Conservation (phyloP, 2,329 filamentous ascomycete species). For the Penicillium oxalicum region DNA sequence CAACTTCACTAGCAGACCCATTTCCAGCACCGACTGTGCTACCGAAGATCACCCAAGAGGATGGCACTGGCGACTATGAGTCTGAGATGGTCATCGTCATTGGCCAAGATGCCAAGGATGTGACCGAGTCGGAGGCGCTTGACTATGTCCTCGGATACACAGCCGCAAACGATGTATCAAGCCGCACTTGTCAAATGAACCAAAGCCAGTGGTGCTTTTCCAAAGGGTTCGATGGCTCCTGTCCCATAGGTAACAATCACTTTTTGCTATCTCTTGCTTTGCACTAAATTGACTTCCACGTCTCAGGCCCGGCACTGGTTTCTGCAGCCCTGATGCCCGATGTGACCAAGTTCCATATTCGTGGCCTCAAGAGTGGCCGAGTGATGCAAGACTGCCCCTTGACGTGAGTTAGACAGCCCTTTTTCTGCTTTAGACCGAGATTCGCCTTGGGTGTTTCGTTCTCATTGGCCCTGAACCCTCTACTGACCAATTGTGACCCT, state of each 20-base stretch:
- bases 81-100: slow-evolving; percentile 55
- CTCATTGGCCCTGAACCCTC: no score
- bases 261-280: not conserved
- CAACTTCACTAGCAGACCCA: slow-evolving; percentile 50
- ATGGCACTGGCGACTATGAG: slow-evolving; percentile 55
- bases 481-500: no score
- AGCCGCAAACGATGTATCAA: slow-evolving; percentile 58
- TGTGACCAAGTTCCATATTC: slow-evolving; percentile 29
- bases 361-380: slow-evolving; percentile 44
- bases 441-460: no score
- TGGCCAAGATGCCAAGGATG: slow-evolving; percentile 49
- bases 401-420: slow-evolving; percentile 26
- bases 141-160: slow-evolving; percentile 61
- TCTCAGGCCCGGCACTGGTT: slow-evolving; percentile 47
- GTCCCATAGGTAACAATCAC: slow-evolving; percentile 42
- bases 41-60: slow-evolving; percentile 48
- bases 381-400: slow-evolving; percentile 46
- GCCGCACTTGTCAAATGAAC: slow-evolving; percentile 51
- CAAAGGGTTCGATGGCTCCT: slow-evolving; percentile 55
- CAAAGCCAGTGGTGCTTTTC: slow-evolving; percentile 54
- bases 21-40: slow-evolving; percentile 48
- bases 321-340: slow-evolving; percentile 33
- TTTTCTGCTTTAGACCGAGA: no score
- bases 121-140: slow-evolving; percentile 51
- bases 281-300: not conserved